Evolutionary conservation across 2,329 filamentous ascomycete species (phyloP), one percentile per base, ranked within the genome.

Genomic region (Colletotrichum orchidophilum): DNA sequence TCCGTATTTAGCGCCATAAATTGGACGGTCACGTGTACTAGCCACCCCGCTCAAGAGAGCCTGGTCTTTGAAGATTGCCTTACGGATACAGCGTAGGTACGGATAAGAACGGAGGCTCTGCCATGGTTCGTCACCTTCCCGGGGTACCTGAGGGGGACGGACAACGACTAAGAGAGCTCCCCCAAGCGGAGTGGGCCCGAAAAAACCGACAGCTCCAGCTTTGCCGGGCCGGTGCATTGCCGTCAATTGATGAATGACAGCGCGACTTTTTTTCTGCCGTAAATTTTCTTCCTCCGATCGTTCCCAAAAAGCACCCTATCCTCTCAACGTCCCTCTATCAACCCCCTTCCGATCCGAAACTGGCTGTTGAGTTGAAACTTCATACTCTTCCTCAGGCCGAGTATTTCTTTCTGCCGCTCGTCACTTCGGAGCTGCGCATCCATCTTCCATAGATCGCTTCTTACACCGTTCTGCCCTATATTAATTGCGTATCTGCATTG

Each of bases 231-330:
- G 69, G 69, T 68, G 65, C 64, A 71, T 71, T 69, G 53, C 69
- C 68, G 68, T 71, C 68, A 71, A 70, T 70, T 66, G 62, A 65
- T 66, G 66, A 65, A 70, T 70, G 66, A 66, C 66, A 66, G 53
- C 31, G 53, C 68, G 42, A 68, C 42, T 42, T 70, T 70, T 66
- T 68, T 63, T 68, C 53, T 61, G 53, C 35, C 57, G 42, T 35
- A 42, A 71, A 68, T 66, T 39, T 27, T 66, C 63, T 71, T 69
- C 66, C 62, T 57, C 18, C 66, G 18, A 26, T 61, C 21, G 52
- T 53, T 58, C 21, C 53, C 35, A 52, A 62, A 57, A 27, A 31
- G 42, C 46, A 54, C 42, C 27, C 57, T 52, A 49, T 50, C 29
- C 55, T 60, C 65, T 62, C 62, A 39, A 18, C 57, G 26, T 52